These are phyloP conservation scores for Polychaeton citri DNA, from an alignment of 2,329 filamentous ascomycete species.

Conservation along the genomic window DNA sequence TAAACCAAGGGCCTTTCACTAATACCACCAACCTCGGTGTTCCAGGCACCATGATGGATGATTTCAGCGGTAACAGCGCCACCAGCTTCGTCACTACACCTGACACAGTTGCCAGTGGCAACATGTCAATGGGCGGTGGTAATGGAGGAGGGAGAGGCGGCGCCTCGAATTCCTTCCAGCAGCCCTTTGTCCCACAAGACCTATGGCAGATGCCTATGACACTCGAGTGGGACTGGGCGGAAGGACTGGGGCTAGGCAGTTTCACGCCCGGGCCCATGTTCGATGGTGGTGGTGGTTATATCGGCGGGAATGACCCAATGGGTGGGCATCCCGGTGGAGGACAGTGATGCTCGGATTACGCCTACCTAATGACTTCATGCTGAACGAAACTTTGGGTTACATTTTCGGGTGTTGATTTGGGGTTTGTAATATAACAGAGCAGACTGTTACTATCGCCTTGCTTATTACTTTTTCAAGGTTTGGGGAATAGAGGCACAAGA, in stretches of 20 bases:
- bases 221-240: slow-evolving; percentile 75
- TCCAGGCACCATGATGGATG: neutral
- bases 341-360: no score
- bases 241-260: slow-evolving; percentile 21
- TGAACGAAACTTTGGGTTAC: no score
- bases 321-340: no score
- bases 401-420: no score
- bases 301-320: neutral
- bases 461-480: no score
- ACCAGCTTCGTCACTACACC: slow-evolving; percentile 2
- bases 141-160: slow-evolving; percentile 1
- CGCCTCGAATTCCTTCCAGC: slow-evolving; percentile 45
- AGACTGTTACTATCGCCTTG: no score
- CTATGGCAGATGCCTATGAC: slow-evolving; percentile 94
- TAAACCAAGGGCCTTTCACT: no score
- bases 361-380: no score
- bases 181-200: slow-evolving; percentile 84
- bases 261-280: slow-evolving; percentile 17
- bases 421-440: no score
- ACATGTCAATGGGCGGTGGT: slow-evolving; percentile 1
- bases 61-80: slow-evolving; percentile 1
- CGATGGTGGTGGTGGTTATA: slow-evolving; percentile 1
- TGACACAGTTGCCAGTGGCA: neutral
- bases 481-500: no score
- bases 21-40: neutral